These are phyloP conservation scores for Linum usitatissimum DNA, from an alignment of 345 rosid genomes.

Conservation along the genomic window DNA sequence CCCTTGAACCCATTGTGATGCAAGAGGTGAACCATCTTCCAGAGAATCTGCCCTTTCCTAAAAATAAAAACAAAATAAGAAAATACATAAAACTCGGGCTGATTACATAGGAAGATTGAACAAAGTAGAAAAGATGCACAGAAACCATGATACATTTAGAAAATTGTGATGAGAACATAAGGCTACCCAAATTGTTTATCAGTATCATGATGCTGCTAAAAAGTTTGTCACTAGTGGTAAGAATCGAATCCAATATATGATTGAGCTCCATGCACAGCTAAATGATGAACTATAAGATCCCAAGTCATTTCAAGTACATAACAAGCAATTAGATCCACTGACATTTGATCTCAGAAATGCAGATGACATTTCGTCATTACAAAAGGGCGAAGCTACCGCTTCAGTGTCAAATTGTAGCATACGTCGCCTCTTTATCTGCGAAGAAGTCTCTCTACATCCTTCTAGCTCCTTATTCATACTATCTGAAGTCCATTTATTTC, in stretches of 20 bases:
- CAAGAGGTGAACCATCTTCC: slow-evolving; percentile 49
- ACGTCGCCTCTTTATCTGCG: slow-evolving; percentile 74
- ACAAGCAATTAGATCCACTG: slow-evolving; percentile 17
- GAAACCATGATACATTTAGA: no score
- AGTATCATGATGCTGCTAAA: no score
- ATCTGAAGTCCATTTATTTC: slow-evolving; percentile 27
- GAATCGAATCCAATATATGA: no score
- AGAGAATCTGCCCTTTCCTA: slow-evolving; percentile 55
- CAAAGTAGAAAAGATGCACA: neutral
- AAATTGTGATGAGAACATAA: no score
- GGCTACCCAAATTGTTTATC: no score
- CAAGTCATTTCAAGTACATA: neutral
- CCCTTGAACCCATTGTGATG: slow-evolving; percentile 40
- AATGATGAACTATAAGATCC: neutral
- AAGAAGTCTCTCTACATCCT: slow-evolving; percentile 36
- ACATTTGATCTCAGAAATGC: slow-evolving; percentile 64
- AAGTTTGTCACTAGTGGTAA: no score
- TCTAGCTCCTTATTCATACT: slow-evolving; percentile 37
- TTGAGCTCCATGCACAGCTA: neutral
- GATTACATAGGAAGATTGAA: neutral
- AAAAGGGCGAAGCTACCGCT: slow-evolving; percentile 33
- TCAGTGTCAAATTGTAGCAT: slow-evolving; percentile 73
- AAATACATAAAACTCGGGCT: neutral
- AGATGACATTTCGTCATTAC: slow-evolving; percentile 52
- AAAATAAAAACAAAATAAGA: slow-evolving; percentile 12